Conservation (phyloP, 2,329 filamentous ascomycete species). For the Xylogone sp. region DNA sequence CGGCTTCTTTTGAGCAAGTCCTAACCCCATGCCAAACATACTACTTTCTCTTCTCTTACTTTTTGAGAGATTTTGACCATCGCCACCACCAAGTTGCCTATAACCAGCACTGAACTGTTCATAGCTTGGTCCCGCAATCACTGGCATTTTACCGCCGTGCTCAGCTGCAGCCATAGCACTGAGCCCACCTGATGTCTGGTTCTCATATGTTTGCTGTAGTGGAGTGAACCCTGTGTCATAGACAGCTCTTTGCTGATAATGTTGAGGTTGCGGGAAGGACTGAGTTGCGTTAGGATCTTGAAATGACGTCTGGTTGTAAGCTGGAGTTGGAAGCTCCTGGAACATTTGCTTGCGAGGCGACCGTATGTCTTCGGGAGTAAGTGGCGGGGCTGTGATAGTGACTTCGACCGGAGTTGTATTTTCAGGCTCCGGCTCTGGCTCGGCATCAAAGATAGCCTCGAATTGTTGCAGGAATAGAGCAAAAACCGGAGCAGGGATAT, state of each 20-base stretch:
- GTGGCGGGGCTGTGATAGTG: constrained; percentile 32
- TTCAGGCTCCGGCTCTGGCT: constrained; percentile 59
- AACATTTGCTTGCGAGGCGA: constrained; percentile 65
- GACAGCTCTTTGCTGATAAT: constrained; percentile 23
- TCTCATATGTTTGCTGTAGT: constrained; percentile 45
- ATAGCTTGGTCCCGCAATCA: constrained; percentile 27
- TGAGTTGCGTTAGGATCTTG: constrained; percentile 12
- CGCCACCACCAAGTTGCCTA: constrained; percentile 23
- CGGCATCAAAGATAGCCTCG: constrained; percentile 74
- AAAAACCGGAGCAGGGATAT: constrained; percentile 93
- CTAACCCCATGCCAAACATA: constrained; percentile 49
- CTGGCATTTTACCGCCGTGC: constrained; percentile 20
- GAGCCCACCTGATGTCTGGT: constrained; percentile 9
- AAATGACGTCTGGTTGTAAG: constrained; percentile 55
- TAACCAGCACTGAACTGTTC: constrained; percentile 35
- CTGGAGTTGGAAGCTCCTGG: constrained; percentile 60
- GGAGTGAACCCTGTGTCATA: constrained; percentile 49
- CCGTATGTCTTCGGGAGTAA: constrained; percentile 54
- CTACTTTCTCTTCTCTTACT: constrained; percentile 55
- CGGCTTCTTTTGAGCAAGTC: constrained; percentile 32
- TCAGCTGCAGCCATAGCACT: constrained; percentile 27
- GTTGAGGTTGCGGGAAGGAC: constrained; percentile 34
- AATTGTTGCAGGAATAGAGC: constrained; percentile 92
- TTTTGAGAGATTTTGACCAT: constrained; percentile 22
- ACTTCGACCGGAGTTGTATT: constrained; percentile 45